Evolutionary conservation across 2,329 filamentous ascomycete genomes (phyloP), one percentile per base, ranked within the genome.

Genomic region (Aspergillus viridinutans): DNA sequence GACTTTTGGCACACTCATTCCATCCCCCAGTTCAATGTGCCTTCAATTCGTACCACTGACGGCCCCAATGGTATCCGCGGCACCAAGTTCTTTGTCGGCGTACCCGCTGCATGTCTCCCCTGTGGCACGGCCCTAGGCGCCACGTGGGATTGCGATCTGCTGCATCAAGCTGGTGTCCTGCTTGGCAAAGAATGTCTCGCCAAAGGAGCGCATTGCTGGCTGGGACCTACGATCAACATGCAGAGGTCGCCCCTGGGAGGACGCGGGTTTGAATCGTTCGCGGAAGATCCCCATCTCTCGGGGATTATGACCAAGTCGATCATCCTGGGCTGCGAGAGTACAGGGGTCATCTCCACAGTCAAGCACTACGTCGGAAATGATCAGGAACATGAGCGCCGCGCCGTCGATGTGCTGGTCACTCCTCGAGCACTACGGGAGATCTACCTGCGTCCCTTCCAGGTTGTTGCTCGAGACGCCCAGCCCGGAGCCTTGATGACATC

Each of bases 1-100:
- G 86, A 89, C 72, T 88, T 88, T 66, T 90, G 87, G 87, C 85
- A 88, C 66, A 87, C 86, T 35, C 82, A 83, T 62, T 71, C 82
- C 14, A 76, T 89, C 6, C 83, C 83, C 9, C 70, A 83, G 23
- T 80, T 85, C 64, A 82, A 83, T 1, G 79, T 89, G 35, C 86
- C 86, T 5, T 84, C 86, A 0, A 77, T 89, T 32, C 83, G 87
- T 50, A 79, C 86, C 49, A 83, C 84, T 40, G 87, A 90, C 64
- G 87, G 87, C 0, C 88, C 88, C 40, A 89, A 89, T 69, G 87
- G 87, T 52, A 82, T 87, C 35, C 80, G 87, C 61, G 87, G 86
- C 52, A 85, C 83, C 49, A 84, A 83, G 63, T 89, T 88, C 77
- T 89, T 89, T 73, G 83, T 85, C 62, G 84, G 86, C 53, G 74